A percentile compares a stretch with the other conserved stretches of the same genome.
Evolutionary conservation across 805 yeast genomes (phyloP).

Genomic region (Nakazawaea laoshanensis): DNA sequence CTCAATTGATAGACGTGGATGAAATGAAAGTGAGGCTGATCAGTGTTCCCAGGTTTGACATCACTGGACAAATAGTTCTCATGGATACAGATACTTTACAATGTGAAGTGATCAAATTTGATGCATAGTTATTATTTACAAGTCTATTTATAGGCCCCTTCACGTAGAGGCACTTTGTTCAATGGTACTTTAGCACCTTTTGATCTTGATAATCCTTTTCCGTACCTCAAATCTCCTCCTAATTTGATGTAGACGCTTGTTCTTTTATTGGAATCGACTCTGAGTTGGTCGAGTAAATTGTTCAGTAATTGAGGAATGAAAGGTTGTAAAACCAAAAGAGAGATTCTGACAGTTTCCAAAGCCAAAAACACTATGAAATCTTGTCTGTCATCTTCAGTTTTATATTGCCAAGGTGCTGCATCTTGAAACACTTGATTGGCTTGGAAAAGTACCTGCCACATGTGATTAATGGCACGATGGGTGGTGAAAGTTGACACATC

Average conservation of each 20-base stretch:
- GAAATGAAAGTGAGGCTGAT: conserved; percentile 38
- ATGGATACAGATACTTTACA: conserved; percentile 52
- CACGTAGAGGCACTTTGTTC: conserved; percentile 14
- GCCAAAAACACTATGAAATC: conserved; percentile 55
- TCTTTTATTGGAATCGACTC: conserved; percentile 38
- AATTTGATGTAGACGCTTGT: conserved; percentile 33
- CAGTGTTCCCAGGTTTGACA: conserved; percentile 61
- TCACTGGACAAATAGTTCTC: conserved; percentile 56
- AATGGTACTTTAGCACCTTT: conserved; percentile 26
- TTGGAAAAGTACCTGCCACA: conserved; percentile 51
- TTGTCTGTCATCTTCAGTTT: conserved; percentile 20
- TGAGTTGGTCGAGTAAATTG: conserved; percentile 52
- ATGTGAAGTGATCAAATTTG: conserved; percentile 33
- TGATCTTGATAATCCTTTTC: conserved; percentile 29
- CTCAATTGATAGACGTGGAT: conserved; percentile 28
- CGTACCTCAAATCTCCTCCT: conserved; percentile 58
- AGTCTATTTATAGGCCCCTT: conserved; percentile 9
- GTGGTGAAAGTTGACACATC: conserved; percentile 41
- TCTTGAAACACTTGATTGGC: conserved; percentile 64
- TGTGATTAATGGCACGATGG: conserved; percentile 42
- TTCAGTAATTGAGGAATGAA: conserved; percentile 61
- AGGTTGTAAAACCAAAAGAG: conserved; percentile 61
- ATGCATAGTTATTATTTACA: background rate
- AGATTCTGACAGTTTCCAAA: conserved; percentile 62
- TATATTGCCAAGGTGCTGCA: conserved; percentile 68